A percentile compares a stretch with the other conserved stretches of the same genome.
Evolutionary conservation across 306 rosid genomes (phyloP).

Genomic region (Trifolium pratense): DNA sequence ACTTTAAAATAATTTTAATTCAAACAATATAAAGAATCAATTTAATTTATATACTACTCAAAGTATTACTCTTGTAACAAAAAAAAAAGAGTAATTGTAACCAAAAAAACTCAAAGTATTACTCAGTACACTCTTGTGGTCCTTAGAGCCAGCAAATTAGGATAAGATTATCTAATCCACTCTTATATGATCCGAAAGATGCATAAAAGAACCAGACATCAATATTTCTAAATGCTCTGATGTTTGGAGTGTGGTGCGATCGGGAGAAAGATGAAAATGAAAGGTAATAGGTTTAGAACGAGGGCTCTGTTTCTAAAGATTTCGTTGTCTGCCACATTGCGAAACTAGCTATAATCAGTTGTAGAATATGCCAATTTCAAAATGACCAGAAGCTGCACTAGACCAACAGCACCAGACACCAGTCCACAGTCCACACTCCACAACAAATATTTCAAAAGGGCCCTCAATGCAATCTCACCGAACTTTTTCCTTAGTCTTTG

Average conservation of each 20-base stretch:
- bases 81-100: no score
- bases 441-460: neutral
- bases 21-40: no score
- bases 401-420: constrained; percentile 32
- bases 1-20: no score
- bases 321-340: constrained; percentile 3
- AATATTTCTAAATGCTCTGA: neutral
- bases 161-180: no score
- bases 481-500: neutral
- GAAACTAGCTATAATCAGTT: neutral
- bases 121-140: no score
- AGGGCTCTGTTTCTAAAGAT: neutral
- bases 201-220: neutral
- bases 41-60: no score
- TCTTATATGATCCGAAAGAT: no score
- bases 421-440: no score
- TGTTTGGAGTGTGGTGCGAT: neutral
- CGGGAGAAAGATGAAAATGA: neutral
- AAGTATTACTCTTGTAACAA: no score
- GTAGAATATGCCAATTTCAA: constrained; percentile 22
- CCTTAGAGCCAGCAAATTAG: no score
- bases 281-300: constrained; percentile 1
- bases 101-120: no score
- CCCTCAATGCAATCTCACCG: constrained; percentile 1
- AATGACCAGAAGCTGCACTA: constrained; percentile 4